phyloP scores from a whole-genome alignment of 2,329 filamentous ascomycete genomes.

The Reticulascus tulasneorum region DNA sequence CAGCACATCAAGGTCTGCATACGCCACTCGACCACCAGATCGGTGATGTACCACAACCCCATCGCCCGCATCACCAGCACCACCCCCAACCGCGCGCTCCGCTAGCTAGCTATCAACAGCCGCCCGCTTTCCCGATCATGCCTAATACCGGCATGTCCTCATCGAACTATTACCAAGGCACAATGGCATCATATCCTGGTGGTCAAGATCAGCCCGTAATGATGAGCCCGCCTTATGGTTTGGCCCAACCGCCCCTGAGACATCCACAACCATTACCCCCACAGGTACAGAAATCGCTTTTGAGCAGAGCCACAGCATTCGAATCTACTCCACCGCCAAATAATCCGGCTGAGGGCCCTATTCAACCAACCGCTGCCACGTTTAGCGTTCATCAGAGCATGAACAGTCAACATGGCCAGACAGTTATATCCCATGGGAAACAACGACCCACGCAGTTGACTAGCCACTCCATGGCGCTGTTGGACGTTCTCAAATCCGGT shows the following conservation, averaged over 20 bases:
- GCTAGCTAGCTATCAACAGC: constrained; percentile 19
- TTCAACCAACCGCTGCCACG: too few relatives aligned
- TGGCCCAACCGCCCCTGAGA: constrained; percentile 14
- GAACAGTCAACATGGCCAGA: too few relatives aligned
- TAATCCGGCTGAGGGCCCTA: too few relatives aligned
- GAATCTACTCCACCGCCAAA: constrained; percentile 15
- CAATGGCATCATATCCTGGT: not conserved
- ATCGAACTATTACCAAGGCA: constrained; percentile 5
- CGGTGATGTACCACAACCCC: constrained; percentile 46
- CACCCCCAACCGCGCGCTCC: constrained; percentile 9
- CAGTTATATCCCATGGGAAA: too few relatives aligned
- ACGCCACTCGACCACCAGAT: constrained; percentile 54
- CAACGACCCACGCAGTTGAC: too few relatives aligned
- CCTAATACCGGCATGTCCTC: constrained; percentile 8
- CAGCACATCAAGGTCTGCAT: constrained; percentile 31
- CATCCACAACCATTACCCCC: constrained; percentile 51
- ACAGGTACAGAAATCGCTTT: constrained; percentile 41
- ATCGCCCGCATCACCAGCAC: constrained; percentile 52
- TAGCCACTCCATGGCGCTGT: constrained; percentile 30
- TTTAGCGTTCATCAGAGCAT: too few relatives aligned
- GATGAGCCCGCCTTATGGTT: constrained; percentile 1
- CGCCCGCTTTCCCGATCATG: constrained; percentile 24
- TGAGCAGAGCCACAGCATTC: constrained; percentile 8
- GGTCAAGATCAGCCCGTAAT: not conserved
- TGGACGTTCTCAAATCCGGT: constrained; percentile 35